Conservation (phyloP, 768 basidiomycete species). For the Macrolepiota fuliginosa region DNA sequence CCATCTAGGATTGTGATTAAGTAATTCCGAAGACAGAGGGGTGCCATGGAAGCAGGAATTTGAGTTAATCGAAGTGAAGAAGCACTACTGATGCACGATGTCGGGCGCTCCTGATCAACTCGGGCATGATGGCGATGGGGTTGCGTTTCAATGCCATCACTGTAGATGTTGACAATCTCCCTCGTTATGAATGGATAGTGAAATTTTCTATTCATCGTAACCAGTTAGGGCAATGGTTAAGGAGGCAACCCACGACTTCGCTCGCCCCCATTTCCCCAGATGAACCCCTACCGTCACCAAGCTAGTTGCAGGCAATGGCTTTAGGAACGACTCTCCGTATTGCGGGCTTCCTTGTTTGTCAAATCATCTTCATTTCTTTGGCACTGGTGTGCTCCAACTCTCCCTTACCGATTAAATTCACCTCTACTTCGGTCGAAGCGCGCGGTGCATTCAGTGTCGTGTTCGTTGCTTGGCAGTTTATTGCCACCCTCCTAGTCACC, state of each 20-base stretch:
- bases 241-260: too few relatives aligned
- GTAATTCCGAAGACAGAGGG: not conserved
- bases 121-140: too few relatives aligned
- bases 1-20: not conserved
- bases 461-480: conserved; percentile 6
- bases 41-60: too few relatives aligned
- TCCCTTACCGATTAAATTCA: not conserved
- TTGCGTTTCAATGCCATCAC: too few relatives aligned
- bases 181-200: too few relatives aligned
- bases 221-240: too few relatives aligned
- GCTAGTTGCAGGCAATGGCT: not conserved
- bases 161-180: too few relatives aligned
- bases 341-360: not conserved
- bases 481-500: conserved; percentile 4
- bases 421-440: conserved; percentile 1
- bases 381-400: not conserved
- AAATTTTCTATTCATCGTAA: too few relatives aligned
- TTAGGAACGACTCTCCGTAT: not conserved
- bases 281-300: not conserved
- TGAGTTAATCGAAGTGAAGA: too few relatives aligned
- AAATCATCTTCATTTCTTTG: not conserved
- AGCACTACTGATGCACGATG: too few relatives aligned
- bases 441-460: conserved; percentile 6
- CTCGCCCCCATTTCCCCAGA: too few relatives aligned
- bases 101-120: too few relatives aligned